Evolutionary conservation across 176 grass and related monocot genomes (phyloP).

Genomic region (Olyra latifolia): DNA sequence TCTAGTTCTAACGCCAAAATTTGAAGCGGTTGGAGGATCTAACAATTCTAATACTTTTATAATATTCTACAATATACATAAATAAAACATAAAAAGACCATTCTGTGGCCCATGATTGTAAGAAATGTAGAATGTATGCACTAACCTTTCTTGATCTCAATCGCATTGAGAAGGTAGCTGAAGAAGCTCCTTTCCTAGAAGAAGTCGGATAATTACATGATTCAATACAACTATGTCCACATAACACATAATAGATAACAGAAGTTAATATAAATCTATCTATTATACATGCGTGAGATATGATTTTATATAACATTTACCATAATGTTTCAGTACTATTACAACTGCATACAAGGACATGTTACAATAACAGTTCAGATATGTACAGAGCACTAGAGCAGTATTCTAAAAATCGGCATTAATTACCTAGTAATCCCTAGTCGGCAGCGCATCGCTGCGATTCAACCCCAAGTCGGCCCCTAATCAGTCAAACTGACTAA

Average conservation of each 20-base stretch:
- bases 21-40: not conserved
- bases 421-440: too few relatives aligned
- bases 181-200: slow-evolving; percentile 59
- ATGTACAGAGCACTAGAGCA: too few relatives aligned
- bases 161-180: slow-evolving; percentile 47
- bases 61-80: not conserved
- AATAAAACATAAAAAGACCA: slow-evolving; percentile 8
- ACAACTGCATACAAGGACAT: not conserved
- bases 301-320: not conserved
- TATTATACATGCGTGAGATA: not conserved
- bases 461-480: too few relatives aligned
- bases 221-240: slow-evolving; percentile 10
- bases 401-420: too few relatives aligned
- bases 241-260: slow-evolving; percentile 7
- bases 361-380: not conserved
- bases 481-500: too few relatives aligned
- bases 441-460: too few relatives aligned
- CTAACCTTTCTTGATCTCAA: slow-evolving; percentile 68
- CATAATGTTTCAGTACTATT: not conserved
- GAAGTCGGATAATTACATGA: slow-evolving; percentile 28
- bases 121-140: slow-evolving; percentile 29
- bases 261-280: not conserved
- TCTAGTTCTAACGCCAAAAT: slow-evolving; percentile 12
- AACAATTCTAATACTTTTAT: slow-evolving; percentile 1
- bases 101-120: not conserved